Evolutionary conservation across 352 stramenopile species (phyloP).

Genomic region (Globisporangium acanthophoron): DNA sequence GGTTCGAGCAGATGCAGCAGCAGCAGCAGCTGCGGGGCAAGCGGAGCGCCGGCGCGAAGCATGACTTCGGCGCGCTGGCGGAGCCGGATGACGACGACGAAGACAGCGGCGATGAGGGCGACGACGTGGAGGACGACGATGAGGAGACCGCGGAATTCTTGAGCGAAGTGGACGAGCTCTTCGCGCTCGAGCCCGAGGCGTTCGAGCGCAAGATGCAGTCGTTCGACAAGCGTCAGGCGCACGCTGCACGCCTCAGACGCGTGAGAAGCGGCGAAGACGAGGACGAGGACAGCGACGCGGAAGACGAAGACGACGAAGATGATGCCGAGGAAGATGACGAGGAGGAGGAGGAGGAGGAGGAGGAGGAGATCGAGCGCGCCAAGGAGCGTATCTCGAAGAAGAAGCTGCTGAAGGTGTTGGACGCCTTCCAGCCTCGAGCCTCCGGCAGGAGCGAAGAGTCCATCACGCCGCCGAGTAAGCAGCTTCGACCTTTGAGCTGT

Average conservation of each 20-base stretch:
- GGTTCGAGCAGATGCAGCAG: constrained; percentile 40
- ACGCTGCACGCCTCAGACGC: constrained; percentile 8
- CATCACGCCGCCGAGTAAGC: constrained; percentile 23
- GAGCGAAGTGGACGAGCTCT: constrained; percentile 66
- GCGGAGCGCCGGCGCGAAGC: constrained; percentile 22
- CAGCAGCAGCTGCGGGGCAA: constrained; percentile 19
- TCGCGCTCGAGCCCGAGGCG: constrained; percentile 43
- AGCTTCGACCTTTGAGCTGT: background rate
- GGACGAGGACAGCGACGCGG: constrained; percentile 10
- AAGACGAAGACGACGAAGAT: constrained; percentile 5
- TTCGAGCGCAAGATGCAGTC: constrained; percentile 61
- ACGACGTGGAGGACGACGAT: constrained; percentile 30
- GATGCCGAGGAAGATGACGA: constrained; percentile 18
- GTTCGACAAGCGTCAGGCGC: constrained; percentile 34
- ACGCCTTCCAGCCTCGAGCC: constrained; percentile 45
- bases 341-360: constrained; percentile 12
- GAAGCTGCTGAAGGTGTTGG: constrained; percentile 63
- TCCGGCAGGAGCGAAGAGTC: constrained; percentile 40
- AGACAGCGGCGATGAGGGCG: constrained; percentile 17
- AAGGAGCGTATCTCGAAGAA: constrained; percentile 67
- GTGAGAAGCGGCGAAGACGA: background rate
- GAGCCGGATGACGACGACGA: constrained; percentile 19
- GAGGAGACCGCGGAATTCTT: constrained; percentile 63
- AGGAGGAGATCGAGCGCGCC: constrained; percentile 53
- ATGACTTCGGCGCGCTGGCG: constrained; percentile 21